A percentile compares a stretch with the other conserved stretches of the same genome.
Evolutionary conservation across 805 yeast genomes (phyloP).

Genomic region (Brettanomyces naardenensis): DNA sequence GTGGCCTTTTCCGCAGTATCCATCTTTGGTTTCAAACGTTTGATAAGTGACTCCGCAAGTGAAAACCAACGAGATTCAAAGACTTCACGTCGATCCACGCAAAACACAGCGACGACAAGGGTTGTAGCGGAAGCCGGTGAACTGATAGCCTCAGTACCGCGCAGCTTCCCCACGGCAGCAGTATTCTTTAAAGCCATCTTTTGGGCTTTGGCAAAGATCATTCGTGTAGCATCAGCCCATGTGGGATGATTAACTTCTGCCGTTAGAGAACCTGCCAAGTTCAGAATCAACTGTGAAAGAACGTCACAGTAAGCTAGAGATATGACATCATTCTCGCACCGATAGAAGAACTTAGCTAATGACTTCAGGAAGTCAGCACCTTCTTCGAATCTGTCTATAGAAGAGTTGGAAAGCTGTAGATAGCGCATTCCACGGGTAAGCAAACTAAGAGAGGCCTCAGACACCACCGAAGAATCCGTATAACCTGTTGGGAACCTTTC

Average conservation of each 20-base stretch:
- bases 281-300: slow-evolving; percentile 62
- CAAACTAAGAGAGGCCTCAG: slow-evolving; percentile 52
- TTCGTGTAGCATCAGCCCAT: slow-evolving; percentile 78
- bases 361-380: slow-evolving; percentile 86
- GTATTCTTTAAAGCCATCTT: slow-evolving; percentile 35
- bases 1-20: slow-evolving; percentile 42
- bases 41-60: slow-evolving; percentile 54
- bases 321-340: slow-evolving; percentile 57
- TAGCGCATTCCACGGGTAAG: slow-evolving; percentile 90
- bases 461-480: slow-evolving; percentile 17
- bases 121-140: slow-evolving; percentile 65
- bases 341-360: slow-evolving; percentile 71
- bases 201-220: slow-evolving; percentile 45
- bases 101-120: slow-evolving; percentile 61
- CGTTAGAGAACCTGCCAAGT: slow-evolving; percentile 77
- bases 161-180: no score
- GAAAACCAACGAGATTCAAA: slow-evolving; percentile 68
- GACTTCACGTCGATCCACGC: slow-evolving; percentile 73
- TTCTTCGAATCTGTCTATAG: slow-evolving; percentile 86
- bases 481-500: slow-evolving; percentile 65
- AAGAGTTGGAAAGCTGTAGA: slow-evolving; percentile 69
- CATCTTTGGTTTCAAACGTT: slow-evolving; percentile 56
- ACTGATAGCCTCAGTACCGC: no score
- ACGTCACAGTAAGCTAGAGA: slow-evolving; percentile 81
- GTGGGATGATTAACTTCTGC: slow-evolving; percentile 96